Base-by-base conservation (phyloP, 179 eudicot genomes). In the Heliamphora pulchella region DNA sequence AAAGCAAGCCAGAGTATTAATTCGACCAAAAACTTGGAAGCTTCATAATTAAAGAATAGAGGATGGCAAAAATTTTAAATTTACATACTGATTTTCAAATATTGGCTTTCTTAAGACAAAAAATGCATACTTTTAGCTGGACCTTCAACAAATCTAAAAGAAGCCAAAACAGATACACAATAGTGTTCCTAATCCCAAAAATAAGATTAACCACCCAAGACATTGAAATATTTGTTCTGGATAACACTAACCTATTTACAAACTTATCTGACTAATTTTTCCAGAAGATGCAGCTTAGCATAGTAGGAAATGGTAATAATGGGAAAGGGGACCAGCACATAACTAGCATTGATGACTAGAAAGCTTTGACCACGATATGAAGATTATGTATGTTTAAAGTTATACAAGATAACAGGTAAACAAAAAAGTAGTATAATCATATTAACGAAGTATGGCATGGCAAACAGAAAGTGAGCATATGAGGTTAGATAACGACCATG, bases 261-360 rank as follows among this genome's bases (percentile, higher is more conserved):
- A 4, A 47, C 54, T 61, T 64, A 46, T 44, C 71, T 48, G 22
- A 31, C 7, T 11, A 44, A 18, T 62, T 20, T 14, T 20, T 8
- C 20, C 5, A 31, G 74, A 78, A 15, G 50, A 51, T 53, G 41
- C 51, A 78, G 51, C 51, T 78, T 78, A 17, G 80, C 51, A 67
- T 51, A 1, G 14, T 14, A 50, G 5, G 55, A 62, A 77, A 58
- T 41, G 9, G 43, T n/a, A 13, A 41, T n/a, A 18, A 63, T 11
- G 4, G 20, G 22, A 41, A 14, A 8, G 0, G 74, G 51, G 14
- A 78, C 55, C 14, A 67, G 8, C 0, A 66, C 41, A 66, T 39
- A 65, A 65, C 72, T 17, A 78, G 53, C 63, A 78, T 78, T 67
- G 50, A 15, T 78, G 22, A 76, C 22, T 41, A 7, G 53, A 17